These are phyloP conservation scores for Hypomyces perniciosus DNA, from an alignment of 2,329 filamentous ascomycete species.

Conservation along the genomic window DNA sequence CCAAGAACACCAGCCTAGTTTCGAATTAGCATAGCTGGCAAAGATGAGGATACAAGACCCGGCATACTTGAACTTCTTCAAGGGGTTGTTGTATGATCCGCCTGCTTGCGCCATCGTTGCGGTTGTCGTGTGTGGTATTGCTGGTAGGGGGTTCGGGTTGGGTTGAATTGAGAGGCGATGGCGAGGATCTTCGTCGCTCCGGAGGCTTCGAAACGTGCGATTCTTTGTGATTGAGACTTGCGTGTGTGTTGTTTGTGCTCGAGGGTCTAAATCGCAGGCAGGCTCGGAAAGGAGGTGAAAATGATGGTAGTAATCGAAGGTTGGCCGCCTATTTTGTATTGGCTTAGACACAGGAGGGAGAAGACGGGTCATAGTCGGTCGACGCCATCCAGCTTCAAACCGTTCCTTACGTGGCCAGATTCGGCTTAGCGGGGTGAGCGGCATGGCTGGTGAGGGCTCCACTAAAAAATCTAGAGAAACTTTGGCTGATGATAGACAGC, in stretches of 20 bases:
- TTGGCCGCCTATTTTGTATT: not conserved
- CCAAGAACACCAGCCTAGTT: constrained; percentile 84
- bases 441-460: constrained; percentile 4
- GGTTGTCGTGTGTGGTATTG: constrained; percentile 1
- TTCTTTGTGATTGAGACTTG: not conserved
- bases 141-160: not conserved
- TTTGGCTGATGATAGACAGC: not conserved
- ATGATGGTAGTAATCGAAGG: constrained; percentile 3
- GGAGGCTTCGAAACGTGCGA: too few relatives aligned
- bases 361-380: too few relatives aligned
- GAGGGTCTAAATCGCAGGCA: not conserved
- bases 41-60: not conserved
- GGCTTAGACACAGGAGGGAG: too few relatives aligned
- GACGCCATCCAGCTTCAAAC: not conserved
- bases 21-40: constrained; percentile 8
- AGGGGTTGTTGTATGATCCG: constrained; percentile 93
- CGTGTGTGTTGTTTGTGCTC: not conserved
- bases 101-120: constrained; percentile 70
- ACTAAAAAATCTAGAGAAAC: constrained; percentile 14
- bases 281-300: constrained; percentile 9
- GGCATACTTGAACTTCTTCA: constrained; percentile 98
- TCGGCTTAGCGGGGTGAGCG: not conserved
- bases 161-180: not conserved
- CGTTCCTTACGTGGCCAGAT: constrained; percentile 4
- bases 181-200: constrained; percentile 1